Evolutionary conservation across 768 basidiomycete species (phyloP).

Genomic region (Ephemerocybe angulata): DNA sequence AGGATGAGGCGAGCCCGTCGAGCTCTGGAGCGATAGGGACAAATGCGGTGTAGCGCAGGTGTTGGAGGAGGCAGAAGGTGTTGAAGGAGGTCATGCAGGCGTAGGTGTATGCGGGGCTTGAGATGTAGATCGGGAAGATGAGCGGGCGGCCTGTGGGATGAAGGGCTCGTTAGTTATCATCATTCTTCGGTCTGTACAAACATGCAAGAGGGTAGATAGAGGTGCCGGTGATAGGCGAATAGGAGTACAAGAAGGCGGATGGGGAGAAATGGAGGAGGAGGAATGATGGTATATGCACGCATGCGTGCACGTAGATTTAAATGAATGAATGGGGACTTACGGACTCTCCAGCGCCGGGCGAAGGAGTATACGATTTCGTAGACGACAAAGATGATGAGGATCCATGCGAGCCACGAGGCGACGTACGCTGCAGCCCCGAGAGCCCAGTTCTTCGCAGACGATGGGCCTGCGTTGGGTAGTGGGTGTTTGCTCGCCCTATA

Average conservation of each 20-base stretch:
- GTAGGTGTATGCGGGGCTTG: conserved; percentile 71
- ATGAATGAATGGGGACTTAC: too few relatives aligned
- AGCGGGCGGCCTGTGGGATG: conserved; percentile 70
- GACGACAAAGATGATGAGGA: conserved; percentile 65
- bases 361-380: conserved; percentile 80
- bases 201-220: conserved; percentile 5
- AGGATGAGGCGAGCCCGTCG: background rate
- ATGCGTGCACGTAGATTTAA: too few relatives aligned
- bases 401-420: conserved; percentile 75
- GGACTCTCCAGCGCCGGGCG: conserved; percentile 70
- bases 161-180: background rate
- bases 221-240: too few relatives aligned
- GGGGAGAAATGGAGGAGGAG: conserved; percentile 5
- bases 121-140: conserved; percentile 80
- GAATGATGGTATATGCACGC: conserved; percentile 13
- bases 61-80: conserved; percentile 79
- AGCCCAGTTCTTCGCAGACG: conserved; percentile 76
- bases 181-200: conserved; percentile 19
- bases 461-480: conserved; percentile 62
- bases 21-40: conserved; percentile 17
- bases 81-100: conserved; percentile 76
- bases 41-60: conserved; percentile 73
- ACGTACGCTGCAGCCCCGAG: conserved; percentile 81
- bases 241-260: too few relatives aligned
- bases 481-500: conserved; percentile 72